Evolutionary conservation across 371 early-diverging fungal genomes (phyloP), one percentile per base, ranked within the genome.

Genomic region (Lichtheimia hyalospora): DNA sequence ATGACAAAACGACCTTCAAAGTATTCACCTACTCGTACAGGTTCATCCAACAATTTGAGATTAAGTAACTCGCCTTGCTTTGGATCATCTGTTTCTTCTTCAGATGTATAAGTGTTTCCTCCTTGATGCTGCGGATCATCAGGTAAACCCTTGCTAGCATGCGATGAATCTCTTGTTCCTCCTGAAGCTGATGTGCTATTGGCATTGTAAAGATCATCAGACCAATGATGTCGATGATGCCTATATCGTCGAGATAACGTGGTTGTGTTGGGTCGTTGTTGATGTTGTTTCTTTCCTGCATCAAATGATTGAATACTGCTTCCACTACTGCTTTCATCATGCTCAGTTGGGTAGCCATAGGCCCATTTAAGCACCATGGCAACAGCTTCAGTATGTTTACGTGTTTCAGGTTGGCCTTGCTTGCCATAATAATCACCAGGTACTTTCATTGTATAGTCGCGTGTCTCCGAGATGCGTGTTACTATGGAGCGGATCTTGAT

Each of bases 311-410:
- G 39, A 13, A 24, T 39, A 14, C 49, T 53, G 39, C 41, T 53
- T 7, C 46, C 52, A 34, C 53, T 44, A 15, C 53, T 34, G 50
- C 54, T 34, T 49, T 63, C 54, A 8, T 66, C 63, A 54, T 58
- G 52, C 49, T 63, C 62, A 5, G 54, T 34, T 18, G 68, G 57
- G 59, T 62, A 73, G 16, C 70, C 68, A 53, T 73, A 67, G 3
- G 74, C 77, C 77, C 77, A 76, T 44, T 76, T 76, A 12, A 76
- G 42, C 6, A 73, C 49, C 64, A 73, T 66, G 2, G 59, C 66
- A 5, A 28, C 23, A 2, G 34, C 43, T 56, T 76, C 77, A 1
- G 25, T 58, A 4, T 16, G 3, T 5, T 27, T 54, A 57, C 64
- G 63, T 10, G 68, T 68, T 59, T 67, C 67, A 25, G 56, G 10